A percentile compares a stretch with the other conserved stretches of the same genome.
These are phyloP conservation scores for Prunus campanulata DNA, from an alignment of 306 rosid species.

Conservation along the genomic window DNA sequence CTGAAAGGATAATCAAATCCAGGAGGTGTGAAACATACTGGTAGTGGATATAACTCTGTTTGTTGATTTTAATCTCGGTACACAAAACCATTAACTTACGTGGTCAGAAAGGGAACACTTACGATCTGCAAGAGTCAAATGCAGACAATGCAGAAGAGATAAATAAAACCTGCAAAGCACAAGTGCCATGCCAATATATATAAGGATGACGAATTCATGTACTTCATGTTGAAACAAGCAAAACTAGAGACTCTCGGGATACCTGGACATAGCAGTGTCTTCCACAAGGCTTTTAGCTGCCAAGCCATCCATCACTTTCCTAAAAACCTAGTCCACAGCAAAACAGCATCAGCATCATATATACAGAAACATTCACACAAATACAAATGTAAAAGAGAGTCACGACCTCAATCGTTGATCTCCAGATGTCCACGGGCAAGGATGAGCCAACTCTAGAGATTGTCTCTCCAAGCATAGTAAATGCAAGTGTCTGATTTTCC, in stretches of 20 bases:
- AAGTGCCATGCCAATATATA: slow-evolving; percentile 23
- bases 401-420: slow-evolving; percentile 66
- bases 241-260: neutral
- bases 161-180: slow-evolving; percentile 69
- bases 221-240: neutral
- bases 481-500: slow-evolving; percentile 67
- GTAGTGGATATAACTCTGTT: slow-evolving; percentile 1
- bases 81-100: slow-evolving; percentile 47
- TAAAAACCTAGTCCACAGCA: slow-evolving; percentile 49
- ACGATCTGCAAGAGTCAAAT: slow-evolving; percentile 63
- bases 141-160: slow-evolving; percentile 70
- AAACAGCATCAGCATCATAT: slow-evolving; percentile 21
- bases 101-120: slow-evolving; percentile 80
- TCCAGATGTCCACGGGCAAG: slow-evolving; percentile 67
- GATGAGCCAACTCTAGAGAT: slow-evolving; percentile 63
- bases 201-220: slow-evolving; percentile 10
- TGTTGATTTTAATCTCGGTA: slow-evolving; percentile 9
- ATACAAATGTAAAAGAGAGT: neutral
- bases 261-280: slow-evolving; percentile 72
- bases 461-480: slow-evolving; percentile 66
- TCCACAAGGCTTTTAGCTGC: slow-evolving; percentile 53
- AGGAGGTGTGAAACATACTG: slow-evolving; percentile 23
- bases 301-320: slow-evolving; percentile 82
- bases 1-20: slow-evolving; percentile 35
- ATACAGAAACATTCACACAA: neutral